A percentile compares a stretch with the other conserved stretches of the same genome.
Evolutionary conservation across 2,329 filamentous ascomycete genomes (phyloP).

Genomic region (Elsinoe arachidis): DNA sequence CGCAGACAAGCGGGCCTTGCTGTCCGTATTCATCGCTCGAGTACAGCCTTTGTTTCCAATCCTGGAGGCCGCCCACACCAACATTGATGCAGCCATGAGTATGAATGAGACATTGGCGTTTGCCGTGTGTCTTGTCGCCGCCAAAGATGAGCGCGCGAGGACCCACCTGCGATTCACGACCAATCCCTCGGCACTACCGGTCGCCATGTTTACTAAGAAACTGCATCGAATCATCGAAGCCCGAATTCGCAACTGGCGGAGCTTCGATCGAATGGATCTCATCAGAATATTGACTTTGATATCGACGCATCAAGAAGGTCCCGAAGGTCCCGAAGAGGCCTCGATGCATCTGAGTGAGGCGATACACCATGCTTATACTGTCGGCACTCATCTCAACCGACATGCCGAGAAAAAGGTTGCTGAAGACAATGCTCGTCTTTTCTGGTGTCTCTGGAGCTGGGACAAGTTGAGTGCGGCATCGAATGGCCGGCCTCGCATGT

Average conservation of each 20-base stretch:
- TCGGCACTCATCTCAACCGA: slow-evolving; percentile 45
- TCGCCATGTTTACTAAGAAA: slow-evolving; percentile 37
- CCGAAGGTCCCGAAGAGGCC: slow-evolving; percentile 34
- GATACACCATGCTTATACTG: slow-evolving; percentile 42
- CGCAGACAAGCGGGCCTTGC: slow-evolving; percentile 30
- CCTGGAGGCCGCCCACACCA: slow-evolving; percentile 33
- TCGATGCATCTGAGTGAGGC: slow-evolving; percentile 41
- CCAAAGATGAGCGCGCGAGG: slow-evolving; percentile 38
- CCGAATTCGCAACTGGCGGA: slow-evolving; percentile 33
- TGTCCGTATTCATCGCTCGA: slow-evolving; percentile 39
- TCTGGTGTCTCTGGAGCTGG: slow-evolving; percentile 43
- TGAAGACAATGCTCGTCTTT: slow-evolving; percentile 36
- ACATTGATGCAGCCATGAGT: slow-evolving; percentile 31
- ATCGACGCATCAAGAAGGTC: slow-evolving; percentile 40
- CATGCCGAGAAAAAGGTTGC: slow-evolving; percentile 55
- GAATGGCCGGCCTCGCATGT: slow-evolving; percentile 39
- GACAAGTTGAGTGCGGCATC: slow-evolving; percentile 41
- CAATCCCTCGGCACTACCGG: slow-evolving; percentile 27
- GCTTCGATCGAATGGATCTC: slow-evolving; percentile 38
- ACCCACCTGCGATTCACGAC: slow-evolving; percentile 32
- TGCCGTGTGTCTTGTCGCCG: slow-evolving; percentile 41
- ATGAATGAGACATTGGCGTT: slow-evolving; percentile 23
- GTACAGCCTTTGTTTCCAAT: slow-evolving; percentile 41
- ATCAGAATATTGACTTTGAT: slow-evolving; percentile 40
- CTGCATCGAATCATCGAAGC: slow-evolving; percentile 36